phyloP scores from a whole-genome alignment of 1,284 basidiomycete genomes.

The Boletellus dicymbophilus region DNA sequence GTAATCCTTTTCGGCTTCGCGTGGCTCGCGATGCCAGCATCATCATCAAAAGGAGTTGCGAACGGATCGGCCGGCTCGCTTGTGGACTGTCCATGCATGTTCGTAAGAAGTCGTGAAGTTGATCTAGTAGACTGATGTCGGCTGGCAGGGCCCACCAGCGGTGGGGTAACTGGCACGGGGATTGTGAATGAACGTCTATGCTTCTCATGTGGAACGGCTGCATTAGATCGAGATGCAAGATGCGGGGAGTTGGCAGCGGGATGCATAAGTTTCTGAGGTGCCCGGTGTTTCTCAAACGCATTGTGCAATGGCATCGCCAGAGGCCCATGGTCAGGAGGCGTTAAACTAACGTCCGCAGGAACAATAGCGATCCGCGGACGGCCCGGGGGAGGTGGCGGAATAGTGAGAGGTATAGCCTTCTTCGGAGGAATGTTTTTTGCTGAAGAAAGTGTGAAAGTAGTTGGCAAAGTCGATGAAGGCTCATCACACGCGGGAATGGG shows the following conservation, averaged over 20 bases:
- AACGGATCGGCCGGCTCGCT: constrained; percentile 53
- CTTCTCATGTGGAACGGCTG: constrained; percentile 6
- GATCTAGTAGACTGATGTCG: constrained; percentile 37
- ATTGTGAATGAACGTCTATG: constrained; percentile 36
- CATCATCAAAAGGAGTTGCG: constrained; percentile 77
- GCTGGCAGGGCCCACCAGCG: constrained; percentile 21
- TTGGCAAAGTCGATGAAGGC: constrained; percentile 40
- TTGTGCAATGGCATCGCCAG: constrained; percentile 57
- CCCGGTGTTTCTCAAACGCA: constrained; percentile 40
- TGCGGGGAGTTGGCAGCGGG: constrained; percentile 18
- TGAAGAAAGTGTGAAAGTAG: constrained; percentile 39
- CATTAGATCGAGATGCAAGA: constrained; percentile 7
- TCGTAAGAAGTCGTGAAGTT: constrained; percentile 48
- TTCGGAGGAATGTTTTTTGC: constrained; percentile 34
- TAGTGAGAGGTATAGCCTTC: constrained; percentile 25
- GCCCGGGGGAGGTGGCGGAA: constrained; percentile 30
- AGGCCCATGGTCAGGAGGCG: constrained; percentile 24
- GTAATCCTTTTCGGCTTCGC: constrained; percentile 21
- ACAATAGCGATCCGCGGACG: constrained; percentile 34
- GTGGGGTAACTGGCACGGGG: constrained; percentile 23
- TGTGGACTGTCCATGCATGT: constrained; percentile 43
- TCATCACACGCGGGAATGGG: constrained; percentile 27
- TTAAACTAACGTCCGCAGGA: constrained; percentile 25
- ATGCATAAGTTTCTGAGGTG: constrained; percentile 24
- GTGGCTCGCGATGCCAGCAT: constrained; percentile 38